Percentiles rank a stretch among this genome's conserved stretches.
Evolutionary conservation across 83 land plant genomes (phyloP).

Genomic region (Picea engelmannii): DNA sequence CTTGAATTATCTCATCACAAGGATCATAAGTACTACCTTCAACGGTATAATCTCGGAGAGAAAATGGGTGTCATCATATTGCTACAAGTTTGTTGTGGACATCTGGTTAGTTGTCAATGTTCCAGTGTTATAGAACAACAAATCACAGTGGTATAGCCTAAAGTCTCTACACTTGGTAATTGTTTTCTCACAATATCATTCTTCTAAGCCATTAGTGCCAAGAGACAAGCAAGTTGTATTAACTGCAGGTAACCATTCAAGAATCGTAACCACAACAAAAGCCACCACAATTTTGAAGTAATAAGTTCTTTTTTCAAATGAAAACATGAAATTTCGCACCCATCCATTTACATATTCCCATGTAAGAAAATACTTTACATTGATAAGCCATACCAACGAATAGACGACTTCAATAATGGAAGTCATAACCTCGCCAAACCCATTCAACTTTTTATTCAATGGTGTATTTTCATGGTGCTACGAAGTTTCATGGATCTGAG

Average conservation of each 20-base stretch:
- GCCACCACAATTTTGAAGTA: slow-evolving; percentile 91
- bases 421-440: too few species aligned
- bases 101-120: too few species aligned
- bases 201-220: slow-evolving; percentile 68
- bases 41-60: too few species aligned
- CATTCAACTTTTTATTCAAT: too few species aligned
- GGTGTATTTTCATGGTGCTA: too few species aligned
- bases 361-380: too few species aligned
- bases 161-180: slow-evolving; percentile 95
- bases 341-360: slow-evolving; percentile 22
- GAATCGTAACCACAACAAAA: slow-evolving; percentile 28
- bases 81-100: slow-evolving; percentile 37
- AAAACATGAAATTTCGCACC: slow-evolving; percentile 58
- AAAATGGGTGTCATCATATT: slow-evolving; percentile 23
- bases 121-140: too few species aligned
- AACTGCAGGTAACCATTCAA: slow-evolving; percentile 91
- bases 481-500: too few species aligned
- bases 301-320: slow-evolving; percentile 81
- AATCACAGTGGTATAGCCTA: not conserved
- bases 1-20: too few species aligned
- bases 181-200: slow-evolving; percentile 83
- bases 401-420: slow-evolving; percentile 68
- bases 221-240: slow-evolving; percentile 88
- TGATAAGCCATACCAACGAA: slow-evolving; percentile 6
- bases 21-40: too few species aligned